These are phyloP conservation scores for Mortierella sp. DNA, from an alignment of 371 early-diverging fungal genomes.

Conservation along the genomic window DNA sequence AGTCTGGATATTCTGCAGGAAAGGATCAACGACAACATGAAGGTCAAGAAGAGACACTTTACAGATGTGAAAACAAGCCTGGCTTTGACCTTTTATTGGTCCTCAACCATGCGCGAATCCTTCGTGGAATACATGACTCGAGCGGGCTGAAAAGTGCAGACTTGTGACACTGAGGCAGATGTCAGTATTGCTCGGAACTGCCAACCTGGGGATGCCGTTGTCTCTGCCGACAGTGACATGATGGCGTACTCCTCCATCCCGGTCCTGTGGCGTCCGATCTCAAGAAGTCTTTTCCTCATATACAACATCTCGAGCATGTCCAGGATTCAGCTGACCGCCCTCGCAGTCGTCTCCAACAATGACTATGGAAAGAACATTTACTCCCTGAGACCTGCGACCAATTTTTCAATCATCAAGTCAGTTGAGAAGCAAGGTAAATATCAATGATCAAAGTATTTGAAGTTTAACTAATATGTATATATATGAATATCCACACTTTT, in stretches of 20 bases:
- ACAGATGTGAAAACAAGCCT: conserved; percentile 7
- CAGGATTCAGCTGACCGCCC: conserved; percentile 15
- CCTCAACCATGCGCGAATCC: not conserved
- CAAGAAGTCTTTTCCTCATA: conserved; percentile 10
- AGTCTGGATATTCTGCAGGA: conserved; percentile 6
- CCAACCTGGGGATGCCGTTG: conserved; percentile 13
- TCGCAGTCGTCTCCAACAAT: conserved; percentile 23
- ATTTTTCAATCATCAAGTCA: conserved; percentile 11
- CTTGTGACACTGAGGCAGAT: conserved; percentile 26
- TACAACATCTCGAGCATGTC: conserved; percentile 7
- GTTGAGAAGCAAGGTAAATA: conserved; percentile 1
- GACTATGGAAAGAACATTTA: conserved; percentile 13
- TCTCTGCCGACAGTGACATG: conserved; percentile 27
- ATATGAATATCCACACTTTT: no score
- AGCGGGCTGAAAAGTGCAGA: conserved; percentile 11
- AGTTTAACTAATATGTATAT: not conserved
- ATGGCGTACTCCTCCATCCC: conserved; percentile 5
- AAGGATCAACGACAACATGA: conserved; percentile 9
- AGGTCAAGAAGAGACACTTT: conserved; percentile 14
- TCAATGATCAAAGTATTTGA: no score
- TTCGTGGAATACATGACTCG: conserved; percentile 17
- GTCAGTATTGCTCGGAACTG: conserved; percentile 16
- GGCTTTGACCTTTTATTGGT: conserved; percentile 17
- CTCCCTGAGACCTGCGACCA: conserved; percentile 10
- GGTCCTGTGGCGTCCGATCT: conserved; percentile 19